Conservation (phyloP, 768 basidiomycete genomes). For the Termitomyces titanicus region DNA sequence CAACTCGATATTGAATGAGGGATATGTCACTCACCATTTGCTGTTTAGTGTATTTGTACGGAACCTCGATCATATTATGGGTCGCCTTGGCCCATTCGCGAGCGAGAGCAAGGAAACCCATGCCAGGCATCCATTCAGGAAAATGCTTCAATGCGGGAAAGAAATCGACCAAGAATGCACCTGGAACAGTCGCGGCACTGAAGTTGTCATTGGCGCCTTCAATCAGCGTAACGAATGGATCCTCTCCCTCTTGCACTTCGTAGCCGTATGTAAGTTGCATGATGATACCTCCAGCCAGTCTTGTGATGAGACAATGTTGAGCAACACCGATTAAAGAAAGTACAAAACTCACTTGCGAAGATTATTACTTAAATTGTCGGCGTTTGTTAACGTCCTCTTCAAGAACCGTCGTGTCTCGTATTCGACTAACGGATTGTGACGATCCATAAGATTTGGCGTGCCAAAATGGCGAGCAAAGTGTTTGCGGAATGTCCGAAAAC, state of each 20-base stretch:
- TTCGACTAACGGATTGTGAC: slow-evolving; percentile 30
- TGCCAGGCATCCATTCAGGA: slow-evolving; percentile 58
- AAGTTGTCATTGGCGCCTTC: slow-evolving; percentile 52
- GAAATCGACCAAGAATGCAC: slow-evolving; percentile 42
- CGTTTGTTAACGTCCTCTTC: slow-evolving; percentile 29
- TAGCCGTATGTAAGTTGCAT: slow-evolving; percentile 54
- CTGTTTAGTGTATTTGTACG: slow-evolving; percentile 40
- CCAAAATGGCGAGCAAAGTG: slow-evolving; percentile 41
- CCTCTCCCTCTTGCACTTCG: slow-evolving; percentile 46
- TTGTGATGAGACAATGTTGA: slow-evolving; percentile 11
- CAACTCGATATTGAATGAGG: not conserved
- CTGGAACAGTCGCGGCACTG: slow-evolving; percentile 44
- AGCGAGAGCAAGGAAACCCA: slow-evolving; percentile 47
- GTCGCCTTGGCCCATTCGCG: slow-evolving; percentile 35
- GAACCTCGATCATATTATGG: slow-evolving; percentile 36
- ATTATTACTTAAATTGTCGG: slow-evolving; percentile 27
- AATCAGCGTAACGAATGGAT: slow-evolving; percentile 49
- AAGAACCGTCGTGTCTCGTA: slow-evolving; percentile 33
- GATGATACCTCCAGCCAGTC: slow-evolving; percentile 51
- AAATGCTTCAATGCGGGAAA: slow-evolving; percentile 40
- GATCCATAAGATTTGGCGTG: slow-evolving; percentile 22
- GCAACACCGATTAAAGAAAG: not conserved
- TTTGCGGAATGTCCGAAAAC: slow-evolving; percentile 41
- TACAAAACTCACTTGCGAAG: slow-evolving; percentile 37
- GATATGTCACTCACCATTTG: slow-evolving; percentile 37